These are phyloP conservation scores for Talaromyces marneffei DNA, from an alignment of 2,329 filamentous ascomycete species.

Conservation along the genomic window DNA sequence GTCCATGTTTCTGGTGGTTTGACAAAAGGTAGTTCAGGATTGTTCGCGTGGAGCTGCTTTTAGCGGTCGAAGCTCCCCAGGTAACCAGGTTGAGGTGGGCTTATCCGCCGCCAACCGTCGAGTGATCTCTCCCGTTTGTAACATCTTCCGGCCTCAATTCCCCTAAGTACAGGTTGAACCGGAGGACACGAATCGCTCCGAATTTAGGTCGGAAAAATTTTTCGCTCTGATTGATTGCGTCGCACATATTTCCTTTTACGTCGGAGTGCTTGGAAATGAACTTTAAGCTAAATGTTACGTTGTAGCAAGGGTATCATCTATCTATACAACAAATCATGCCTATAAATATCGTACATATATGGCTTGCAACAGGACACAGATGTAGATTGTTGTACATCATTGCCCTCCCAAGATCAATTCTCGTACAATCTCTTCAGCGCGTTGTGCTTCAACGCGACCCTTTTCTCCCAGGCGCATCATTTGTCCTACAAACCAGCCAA, in stretches of 20 bases:
- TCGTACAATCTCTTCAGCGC: constrained; percentile 51
- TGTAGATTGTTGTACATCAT: neutral
- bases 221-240: constrained; percentile 5
- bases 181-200: constrained; percentile 13
- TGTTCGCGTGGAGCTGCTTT: constrained; percentile 43
- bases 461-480: constrained; percentile 59
- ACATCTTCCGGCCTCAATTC: constrained; percentile 26
- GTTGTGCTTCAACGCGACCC: constrained; percentile 56
- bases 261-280: neutral
- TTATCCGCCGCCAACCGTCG: constrained; percentile 19
- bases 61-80: constrained; percentile 35
- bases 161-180: constrained; percentile 45
- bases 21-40: constrained; percentile 11
- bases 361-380: neutral
- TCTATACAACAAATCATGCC: neutral
- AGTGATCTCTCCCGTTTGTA: neutral
- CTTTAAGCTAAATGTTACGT: neutral
- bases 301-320: neutral
- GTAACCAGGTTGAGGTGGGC: constrained; percentile 5
- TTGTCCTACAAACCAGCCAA: constrained; percentile 63
- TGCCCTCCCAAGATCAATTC: constrained; percentile 39
- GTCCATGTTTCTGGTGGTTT: constrained; percentile 12
- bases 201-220: constrained; percentile 17
- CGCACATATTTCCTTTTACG: constrained; percentile 3
- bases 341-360: neutral